Evolutionary conservation across 352 stramenopile genomes (phyloP).

Genomic region (Phytophthora pistaciae): DNA sequence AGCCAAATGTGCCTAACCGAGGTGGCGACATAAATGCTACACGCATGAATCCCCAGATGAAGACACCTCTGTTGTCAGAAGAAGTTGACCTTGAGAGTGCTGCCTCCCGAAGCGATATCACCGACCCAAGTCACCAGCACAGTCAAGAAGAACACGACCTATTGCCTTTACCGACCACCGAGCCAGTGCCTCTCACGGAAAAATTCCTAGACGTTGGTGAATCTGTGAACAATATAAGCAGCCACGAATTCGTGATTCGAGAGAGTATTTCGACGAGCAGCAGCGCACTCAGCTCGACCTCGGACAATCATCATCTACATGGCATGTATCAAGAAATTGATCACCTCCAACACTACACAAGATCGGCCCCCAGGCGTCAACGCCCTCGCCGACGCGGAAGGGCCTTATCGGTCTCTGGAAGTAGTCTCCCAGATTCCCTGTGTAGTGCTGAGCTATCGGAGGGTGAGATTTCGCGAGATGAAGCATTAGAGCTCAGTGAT

Average conservation of each 20-base stretch:
- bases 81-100: conserved; percentile 19
- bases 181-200: conserved; percentile 8
- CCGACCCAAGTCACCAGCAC: conserved; percentile 1
- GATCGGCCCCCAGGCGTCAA: conserved; percentile 4
- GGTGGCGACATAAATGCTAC: neutral
- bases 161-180: neutral
- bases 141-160: neutral
- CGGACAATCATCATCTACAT: conserved; percentile 2
- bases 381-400: conserved; percentile 3
- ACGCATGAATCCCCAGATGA: neutral
- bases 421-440: conserved; percentile 38
- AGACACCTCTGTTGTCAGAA: conserved; percentile 9
- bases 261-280: conserved; percentile 26
- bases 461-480: conserved; percentile 39
- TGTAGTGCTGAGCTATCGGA: conserved; percentile 55
- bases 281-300: conserved; percentile 18
- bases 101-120: neutral
- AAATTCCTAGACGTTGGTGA: conserved; percentile 13
- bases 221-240: conserved; percentile 16
- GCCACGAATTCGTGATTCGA: neutral
- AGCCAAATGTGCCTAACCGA: neutral
- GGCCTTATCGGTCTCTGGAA: conserved; percentile 22
- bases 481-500: conserved; percentile 60
- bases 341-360: conserved; percentile 16
- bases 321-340: conserved; percentile 25